phyloP scores from a whole-genome alignment of 176 grass and related monocot species.

The Musa schizocarpa region DNA sequence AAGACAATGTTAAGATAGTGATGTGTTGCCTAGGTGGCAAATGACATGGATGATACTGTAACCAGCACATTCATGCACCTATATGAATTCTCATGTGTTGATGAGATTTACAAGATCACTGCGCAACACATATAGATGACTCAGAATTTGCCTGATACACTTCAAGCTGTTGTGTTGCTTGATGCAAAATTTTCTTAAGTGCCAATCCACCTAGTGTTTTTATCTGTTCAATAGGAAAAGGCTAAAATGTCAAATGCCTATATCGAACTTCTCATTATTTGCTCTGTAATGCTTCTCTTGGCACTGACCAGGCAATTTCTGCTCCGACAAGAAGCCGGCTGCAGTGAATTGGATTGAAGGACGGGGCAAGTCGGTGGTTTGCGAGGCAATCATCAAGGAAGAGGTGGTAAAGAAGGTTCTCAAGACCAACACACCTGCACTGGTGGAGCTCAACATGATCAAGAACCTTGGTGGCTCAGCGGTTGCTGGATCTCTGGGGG shows the following conservation, averaged over 20 bases:
- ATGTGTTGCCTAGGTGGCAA: too few relatives aligned
- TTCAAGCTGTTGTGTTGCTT: too few relatives aligned
- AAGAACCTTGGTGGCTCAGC: constrained; percentile 13
- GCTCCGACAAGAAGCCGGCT: constrained; percentile 10
- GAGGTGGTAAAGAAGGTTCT: constrained; percentile 8
- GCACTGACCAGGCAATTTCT: constrained; percentile 1
- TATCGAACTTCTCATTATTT: neutral
- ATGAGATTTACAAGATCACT: too few relatives aligned
- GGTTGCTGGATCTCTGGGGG: constrained; percentile 2
- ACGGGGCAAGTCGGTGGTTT: constrained; percentile 3
- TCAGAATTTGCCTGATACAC: too few relatives aligned
- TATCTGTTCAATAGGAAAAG: too few relatives aligned
- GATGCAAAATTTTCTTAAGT: too few relatives aligned
- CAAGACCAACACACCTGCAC: neutral
- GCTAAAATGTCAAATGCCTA: neutral
- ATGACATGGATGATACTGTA: too few relatives aligned
- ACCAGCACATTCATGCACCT: too few relatives aligned
- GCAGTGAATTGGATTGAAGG: constrained; percentile 12
- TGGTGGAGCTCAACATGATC: constrained; percentile 11
- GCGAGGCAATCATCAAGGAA: neutral
- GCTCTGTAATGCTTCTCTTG: neutral
- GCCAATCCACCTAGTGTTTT: too few relatives aligned
- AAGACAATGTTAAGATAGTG: too few relatives aligned
- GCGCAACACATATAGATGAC: too few relatives aligned
- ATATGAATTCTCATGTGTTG: too few relatives aligned